Evolutionary conservation across 2,329 filamentous ascomycete species (phyloP), one percentile per base, ranked within the genome.

Genomic region (Monosporascus sp.): DNA sequence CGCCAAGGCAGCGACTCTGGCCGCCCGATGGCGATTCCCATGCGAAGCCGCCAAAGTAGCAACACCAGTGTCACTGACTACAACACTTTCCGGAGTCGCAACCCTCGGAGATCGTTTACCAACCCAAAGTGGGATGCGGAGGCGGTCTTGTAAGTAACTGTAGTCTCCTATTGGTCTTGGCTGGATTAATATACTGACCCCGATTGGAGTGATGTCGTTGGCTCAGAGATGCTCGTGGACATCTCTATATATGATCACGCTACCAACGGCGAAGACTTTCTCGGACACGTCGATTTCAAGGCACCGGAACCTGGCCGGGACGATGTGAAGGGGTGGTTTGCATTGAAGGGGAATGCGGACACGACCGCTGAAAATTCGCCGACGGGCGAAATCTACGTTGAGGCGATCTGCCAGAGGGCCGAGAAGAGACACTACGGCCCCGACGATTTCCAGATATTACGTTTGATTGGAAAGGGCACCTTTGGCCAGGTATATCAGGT

Each of bases 401-500:
- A 92, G 62, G 87, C 96, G 54, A 79, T 83, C 20, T 99, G 94
- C 70, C 90, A 96, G 65, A 86, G 87, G 67, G 87, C 87, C 1
- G 91, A 95, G 58, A 93, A 90, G 77, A 95, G 87, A 70, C 89
- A 94, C 58, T 95, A 93, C 65, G 94, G 94, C 2, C 94, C 94
- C 2, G 91, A 91, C 61, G 94, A 99, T 69, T 99, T 99, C 71
- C 87, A 96, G 63, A 95, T 99, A 50, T 75, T 99, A 57, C 94
- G 96, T 70, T 83, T 99, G 53, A 97, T 99, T 60, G 94, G 94
- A 58, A 97, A 97, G 73, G 94, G 94, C 52, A 99, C 94, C 0
- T 99, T 99, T 68, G 94, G 94, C 1, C 94, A 99, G 70, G 94
- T 99, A 2, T 99, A 97, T 69, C 94, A 99, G 70, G 94, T 99